Conservation (phyloP, 1,284 basidiomycete genomes). For the Ganoderma leucocontextum region DNA sequence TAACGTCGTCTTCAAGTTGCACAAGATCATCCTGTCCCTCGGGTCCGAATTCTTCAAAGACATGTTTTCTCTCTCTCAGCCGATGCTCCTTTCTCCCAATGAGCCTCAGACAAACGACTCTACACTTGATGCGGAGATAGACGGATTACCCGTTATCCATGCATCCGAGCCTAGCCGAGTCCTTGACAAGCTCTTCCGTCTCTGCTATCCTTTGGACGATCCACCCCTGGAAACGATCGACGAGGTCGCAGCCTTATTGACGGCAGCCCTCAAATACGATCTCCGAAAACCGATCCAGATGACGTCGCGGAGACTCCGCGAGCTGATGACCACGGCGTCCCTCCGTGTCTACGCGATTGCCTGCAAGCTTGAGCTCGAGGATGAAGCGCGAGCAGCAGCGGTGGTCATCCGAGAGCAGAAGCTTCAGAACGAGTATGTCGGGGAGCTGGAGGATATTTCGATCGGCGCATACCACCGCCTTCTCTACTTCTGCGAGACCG, state of each 20-base stretch:
- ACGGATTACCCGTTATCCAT: conserved; percentile 38
- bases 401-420: background rate
- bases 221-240: conserved; percentile 12
- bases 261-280: conserved; percentile 47
- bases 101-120: background rate
- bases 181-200: conserved; percentile 34
- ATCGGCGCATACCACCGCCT: conserved; percentile 26
- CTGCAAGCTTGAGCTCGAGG: conserved; percentile 36
- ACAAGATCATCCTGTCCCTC: conserved; percentile 48
- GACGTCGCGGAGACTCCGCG: conserved; percentile 25
- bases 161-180: conserved; percentile 27
- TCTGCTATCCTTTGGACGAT: conserved; percentile 16
- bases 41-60: conserved; percentile 50
- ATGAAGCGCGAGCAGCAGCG: conserved; percentile 8
- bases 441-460: conserved; percentile 24
- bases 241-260: conserved; percentile 37
- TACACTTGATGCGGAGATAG: background rate
- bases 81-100: background rate
- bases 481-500: conserved; percentile 14
- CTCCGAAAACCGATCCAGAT: conserved; percentile 39
- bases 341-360: conserved; percentile 47
- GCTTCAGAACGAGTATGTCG: conserved; percentile 13
- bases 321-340: conserved; percentile 41
- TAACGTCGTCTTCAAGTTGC: conserved; percentile 45
- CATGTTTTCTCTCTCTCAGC: conserved; percentile 47